phyloP scores from a whole-genome alignment of 345 rosid genomes.

The Populus deltoides region DNA sequence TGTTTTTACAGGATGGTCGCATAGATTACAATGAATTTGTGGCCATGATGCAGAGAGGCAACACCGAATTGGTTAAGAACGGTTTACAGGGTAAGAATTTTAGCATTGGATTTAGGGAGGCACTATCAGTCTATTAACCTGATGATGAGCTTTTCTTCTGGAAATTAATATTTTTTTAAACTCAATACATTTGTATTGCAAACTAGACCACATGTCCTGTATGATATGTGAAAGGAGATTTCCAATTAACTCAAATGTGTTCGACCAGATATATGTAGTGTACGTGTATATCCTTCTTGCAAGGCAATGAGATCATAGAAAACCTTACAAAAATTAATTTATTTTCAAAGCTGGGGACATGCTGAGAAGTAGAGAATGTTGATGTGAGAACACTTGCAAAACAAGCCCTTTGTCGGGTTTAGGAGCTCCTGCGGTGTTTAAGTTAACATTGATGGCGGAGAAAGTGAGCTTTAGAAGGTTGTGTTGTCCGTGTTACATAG shows the following conservation, averaged over 20 bases:
- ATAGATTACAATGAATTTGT: slow-evolving; percentile 68
- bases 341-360: no score
- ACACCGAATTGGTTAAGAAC: slow-evolving; percentile 31
- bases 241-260: neutral
- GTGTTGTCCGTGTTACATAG: no score
- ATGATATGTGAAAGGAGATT: neutral
- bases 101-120: slow-evolving; percentile 40
- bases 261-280: neutral
- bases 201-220: neutral
- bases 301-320: neutral
- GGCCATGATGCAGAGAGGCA: slow-evolving; percentile 64
- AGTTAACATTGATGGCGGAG: no score
- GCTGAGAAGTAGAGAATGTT: no score
- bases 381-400: no score
- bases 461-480: no score
- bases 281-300: neutral
- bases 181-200: neutral
- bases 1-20: slow-evolving; percentile 51
- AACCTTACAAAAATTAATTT: no score
- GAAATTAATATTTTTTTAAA: neutral
- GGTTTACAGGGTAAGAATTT: slow-evolving; percentile 22
- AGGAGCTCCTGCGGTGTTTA: no score
- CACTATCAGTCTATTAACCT: slow-evolving; percentile 37
- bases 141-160: neutral
- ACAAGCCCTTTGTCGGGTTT: no score